phyloP scores from a whole-genome alignment of 2,329 filamentous ascomycete species.

The Colletotrichum tropicicola region DNA sequence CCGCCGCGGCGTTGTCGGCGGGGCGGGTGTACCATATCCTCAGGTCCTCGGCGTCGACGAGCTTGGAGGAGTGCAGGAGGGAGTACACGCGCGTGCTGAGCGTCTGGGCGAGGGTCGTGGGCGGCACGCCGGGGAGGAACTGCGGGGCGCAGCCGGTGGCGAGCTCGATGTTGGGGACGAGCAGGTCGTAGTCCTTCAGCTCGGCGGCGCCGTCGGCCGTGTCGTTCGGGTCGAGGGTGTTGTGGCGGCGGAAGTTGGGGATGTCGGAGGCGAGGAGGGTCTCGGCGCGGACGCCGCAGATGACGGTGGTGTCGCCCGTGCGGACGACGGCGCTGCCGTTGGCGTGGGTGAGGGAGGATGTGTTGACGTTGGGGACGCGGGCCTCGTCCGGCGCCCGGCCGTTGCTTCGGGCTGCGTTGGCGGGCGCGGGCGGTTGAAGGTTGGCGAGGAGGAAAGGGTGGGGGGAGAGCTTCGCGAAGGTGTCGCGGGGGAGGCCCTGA shows the following conservation, averaged over 20 bases:
- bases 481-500: slow-evolving; percentile 65
- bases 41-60: slow-evolving; percentile 75
- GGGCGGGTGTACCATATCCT: slow-evolving; percentile 74
- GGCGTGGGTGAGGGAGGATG: slow-evolving; percentile 85
- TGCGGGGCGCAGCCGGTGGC: slow-evolving; percentile 89
- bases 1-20: slow-evolving; percentile 54
- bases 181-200: slow-evolving; percentile 71
- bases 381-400: slow-evolving; percentile 77
- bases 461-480: slow-evolving; percentile 90
- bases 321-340: slow-evolving; percentile 91
- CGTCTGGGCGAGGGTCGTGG: slow-evolving; percentile 81
- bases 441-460: slow-evolving; percentile 91
- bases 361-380: slow-evolving; percentile 79
- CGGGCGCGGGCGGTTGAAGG: slow-evolving; percentile 67
- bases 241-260: slow-evolving; percentile 66
- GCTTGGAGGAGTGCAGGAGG: slow-evolving; percentile 74
- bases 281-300: slow-evolving; percentile 91
- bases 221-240: slow-evolving; percentile 35
- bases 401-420: slow-evolving; percentile 76
- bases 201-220: slow-evolving; percentile 46
- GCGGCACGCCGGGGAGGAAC: slow-evolving; percentile 85
- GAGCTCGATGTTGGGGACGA: slow-evolving; percentile 94
- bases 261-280: slow-evolving; percentile 81
- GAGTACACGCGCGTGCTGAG: slow-evolving; percentile 83
- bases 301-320: slow-evolving; percentile 89